Percentiles rank a stretch among this genome's conserved stretches.
phyloP scores from a whole-genome alignment of 2,329 filamentous ascomycete genomes.

The Trichoderma pleuroti region DNA sequence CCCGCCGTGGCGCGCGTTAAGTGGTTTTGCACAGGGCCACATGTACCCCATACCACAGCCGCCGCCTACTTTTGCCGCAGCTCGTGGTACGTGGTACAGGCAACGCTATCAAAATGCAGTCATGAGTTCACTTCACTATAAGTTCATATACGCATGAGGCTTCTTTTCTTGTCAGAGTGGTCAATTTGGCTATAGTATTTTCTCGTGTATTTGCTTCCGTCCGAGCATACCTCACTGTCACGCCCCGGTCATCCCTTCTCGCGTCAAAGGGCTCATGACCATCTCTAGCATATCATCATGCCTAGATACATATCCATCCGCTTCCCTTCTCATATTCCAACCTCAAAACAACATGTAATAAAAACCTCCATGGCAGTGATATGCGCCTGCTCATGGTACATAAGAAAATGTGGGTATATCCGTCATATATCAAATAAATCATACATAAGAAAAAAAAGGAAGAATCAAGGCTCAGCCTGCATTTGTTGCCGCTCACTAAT shows the following conservation, averaged over 20 bases:
- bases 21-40: constrained; percentile 21
- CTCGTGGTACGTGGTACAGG: background rate
- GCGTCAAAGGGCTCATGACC: background rate
- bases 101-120: background rate
- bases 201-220: background rate
- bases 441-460: constrained; percentile 3
- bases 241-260: background rate
- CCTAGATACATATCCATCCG: background rate
- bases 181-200: background rate
- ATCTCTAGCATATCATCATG: background rate
- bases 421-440: constrained; percentile 27
- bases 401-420: constrained; percentile 30
- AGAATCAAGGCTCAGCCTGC: constrained; percentile 15
- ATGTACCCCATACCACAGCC: background rate
- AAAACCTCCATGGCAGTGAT: constrained; percentile 1
- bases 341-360: background rate
- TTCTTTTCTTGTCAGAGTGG: background rate
- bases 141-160: background rate
- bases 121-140: background rate
- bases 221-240: background rate
- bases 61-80: background rate
- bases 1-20: constrained; percentile 30
- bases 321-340: background rate
- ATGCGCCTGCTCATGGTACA: constrained; percentile 20
- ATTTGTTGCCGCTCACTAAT: background rate